Evolutionary conservation across 352 stramenopile species (phyloP).

Genomic region (Elongisporangium undulatum): DNA sequence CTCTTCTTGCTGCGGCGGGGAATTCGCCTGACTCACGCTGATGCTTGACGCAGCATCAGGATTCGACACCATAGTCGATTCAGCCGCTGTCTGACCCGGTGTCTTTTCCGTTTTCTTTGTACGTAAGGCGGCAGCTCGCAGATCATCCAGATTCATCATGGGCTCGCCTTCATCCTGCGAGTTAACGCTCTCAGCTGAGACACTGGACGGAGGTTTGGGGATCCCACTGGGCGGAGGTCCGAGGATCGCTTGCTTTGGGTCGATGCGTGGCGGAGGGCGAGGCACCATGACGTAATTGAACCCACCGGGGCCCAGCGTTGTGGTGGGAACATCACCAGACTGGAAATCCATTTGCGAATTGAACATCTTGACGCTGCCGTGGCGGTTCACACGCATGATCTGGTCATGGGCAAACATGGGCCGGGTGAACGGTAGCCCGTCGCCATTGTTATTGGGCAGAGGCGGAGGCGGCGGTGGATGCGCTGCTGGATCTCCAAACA

Average conservation of each 20-base stretch:
- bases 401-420: slow-evolving; percentile 40
- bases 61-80: not conserved
- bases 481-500: not conserved
- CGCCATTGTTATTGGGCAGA: slow-evolving; percentile 2
- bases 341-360: slow-evolving; percentile 5
- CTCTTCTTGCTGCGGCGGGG: not conserved
- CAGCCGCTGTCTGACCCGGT: not conserved
- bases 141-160: slow-evolving; percentile 55
- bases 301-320: slow-evolving; percentile 1
- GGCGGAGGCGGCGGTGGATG: slow-evolving; percentile 5
- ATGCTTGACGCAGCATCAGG: not conserved
- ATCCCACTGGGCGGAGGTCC: not conserved
- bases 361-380: slow-evolving; percentile 57
- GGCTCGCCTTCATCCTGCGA: slow-evolving; percentile 6
- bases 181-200: not conserved
- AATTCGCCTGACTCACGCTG: not conserved
- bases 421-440: not conserved
- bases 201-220: not conserved
- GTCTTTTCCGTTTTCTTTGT: slow-evolving; percentile 25
- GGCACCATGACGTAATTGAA: slow-evolving; percentile 44
- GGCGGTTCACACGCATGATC: slow-evolving; percentile 70
- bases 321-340: not conserved
- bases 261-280: slow-evolving; percentile 7
- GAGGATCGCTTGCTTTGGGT: not conserved
- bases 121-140: slow-evolving; percentile 57